These are phyloP conservation scores for Physcomitrellopsis africana DNA, from an alignment of 225 moss, liverwort and hornwort genomes.

Conservation along the genomic window DNA sequence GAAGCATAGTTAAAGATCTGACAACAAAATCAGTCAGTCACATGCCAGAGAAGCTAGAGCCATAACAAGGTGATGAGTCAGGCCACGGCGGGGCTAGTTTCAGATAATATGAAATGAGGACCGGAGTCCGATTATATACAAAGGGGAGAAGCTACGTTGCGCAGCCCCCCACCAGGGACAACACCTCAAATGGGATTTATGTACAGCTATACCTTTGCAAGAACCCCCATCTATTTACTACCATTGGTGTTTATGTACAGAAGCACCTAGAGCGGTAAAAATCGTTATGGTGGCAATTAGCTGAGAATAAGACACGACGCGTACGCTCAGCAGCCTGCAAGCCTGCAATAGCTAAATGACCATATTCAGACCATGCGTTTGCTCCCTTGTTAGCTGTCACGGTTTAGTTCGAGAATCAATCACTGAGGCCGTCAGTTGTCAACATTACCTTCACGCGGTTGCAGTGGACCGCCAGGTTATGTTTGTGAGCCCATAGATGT, in stretches of 20 bases:
- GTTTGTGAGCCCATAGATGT: constrained; percentile 50
- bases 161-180: constrained; percentile 16
- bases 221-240: constrained; percentile 37
- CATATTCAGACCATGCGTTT: not conserved
- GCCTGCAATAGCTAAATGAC: not conserved
- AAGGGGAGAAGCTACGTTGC: constrained; percentile 31
- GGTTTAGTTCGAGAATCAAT: not conserved
- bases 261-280: constrained; percentile 32
- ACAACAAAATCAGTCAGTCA: too few species aligned
- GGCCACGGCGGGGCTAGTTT: too few species aligned
- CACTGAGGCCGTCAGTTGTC: not conserved
- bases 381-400: not conserved
- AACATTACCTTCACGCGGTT: constrained; percentile 33
- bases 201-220: constrained; percentile 41
- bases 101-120: constrained; percentile 10
- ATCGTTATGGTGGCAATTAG: not conserved
- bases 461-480: constrained; percentile 57
- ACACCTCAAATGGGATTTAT: constrained; percentile 39
- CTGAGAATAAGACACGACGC: not conserved
- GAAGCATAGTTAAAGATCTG: too few species aligned
- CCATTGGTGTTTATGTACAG: constrained; percentile 36
- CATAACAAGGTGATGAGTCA: too few species aligned
- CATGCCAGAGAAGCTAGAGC: too few species aligned
- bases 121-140: constrained; percentile 38
- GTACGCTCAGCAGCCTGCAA: not conserved